Evolutionary conservation across 805 yeast genomes (phyloP), one percentile per base, ranked within the genome.

Genomic region (Danielia oregonensis): DNA sequence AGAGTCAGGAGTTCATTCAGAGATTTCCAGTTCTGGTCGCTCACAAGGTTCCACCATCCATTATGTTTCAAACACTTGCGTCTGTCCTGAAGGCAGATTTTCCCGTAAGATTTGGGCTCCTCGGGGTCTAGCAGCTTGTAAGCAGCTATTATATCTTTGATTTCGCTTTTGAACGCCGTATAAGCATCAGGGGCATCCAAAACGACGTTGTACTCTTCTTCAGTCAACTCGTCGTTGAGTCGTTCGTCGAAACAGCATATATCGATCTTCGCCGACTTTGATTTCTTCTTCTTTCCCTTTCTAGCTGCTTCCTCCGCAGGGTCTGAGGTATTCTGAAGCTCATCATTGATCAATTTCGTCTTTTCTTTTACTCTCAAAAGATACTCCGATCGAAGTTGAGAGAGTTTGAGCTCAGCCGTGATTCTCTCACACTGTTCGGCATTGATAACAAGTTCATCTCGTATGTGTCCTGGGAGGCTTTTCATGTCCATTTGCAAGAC

Each of bases 11-110:
- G 55, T 29, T 65, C 65, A 29, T 59, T 63, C 30, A 49, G 39
- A 15, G 40, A 35, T 32, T 51, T 61, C 34, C 51, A 38, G 11
- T 61, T 32, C 31, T 60, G 63, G 40, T 68, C 73, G 17, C 50
- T 48, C 6, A 57, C 37, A 28, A 68, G 52, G 34, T 55, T 60
- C 52, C 60, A 58, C 79, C 80, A 74, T 1, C 75, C 72, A 30
- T 58, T 63, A 43, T 80, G 87, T 30, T 72, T 69, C 3, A 51
- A 50, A 51, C 87, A 80, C 44, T 76, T 78, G 35, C 70, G 64
- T 40, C 71, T 72, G 31, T 79, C 85, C 7, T 61, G 52, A 5
- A 77, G 49, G 46, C 86, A 80, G 1, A 74, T 32, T 6, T 38
- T 17, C 17, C 44, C 45, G 5, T 43, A 15, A 32, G 39, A 39